A percentile compares a stretch with the other conserved stretches of the same genome.
phyloP scores from a whole-genome alignment of 2,329 filamentous ascomycete species.

The Pseudodiploospora longispora region DNA sequence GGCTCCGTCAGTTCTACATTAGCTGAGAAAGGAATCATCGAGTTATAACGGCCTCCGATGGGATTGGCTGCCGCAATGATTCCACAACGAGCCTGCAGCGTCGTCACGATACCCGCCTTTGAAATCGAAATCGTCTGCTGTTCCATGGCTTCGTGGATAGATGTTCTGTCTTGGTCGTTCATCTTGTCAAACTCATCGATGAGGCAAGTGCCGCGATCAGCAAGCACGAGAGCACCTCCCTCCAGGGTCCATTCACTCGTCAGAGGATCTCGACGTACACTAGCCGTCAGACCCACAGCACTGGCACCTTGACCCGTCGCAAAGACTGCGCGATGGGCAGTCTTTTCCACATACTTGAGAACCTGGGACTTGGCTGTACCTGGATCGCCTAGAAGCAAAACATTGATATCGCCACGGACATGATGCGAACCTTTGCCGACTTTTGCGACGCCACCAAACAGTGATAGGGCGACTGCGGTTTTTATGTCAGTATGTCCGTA shows the following conservation, averaged over 20 bases:
- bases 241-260: constrained; percentile 97
- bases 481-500: constrained; percentile 97
- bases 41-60: constrained; percentile 92
- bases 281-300: constrained; percentile 94
- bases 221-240: constrained; percentile 88
- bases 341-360: constrained; percentile 96
- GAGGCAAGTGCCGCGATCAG: constrained; percentile 87
- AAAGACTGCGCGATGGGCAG: constrained; percentile 92
- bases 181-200: constrained; percentile 99
- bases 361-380: constrained; percentile 98
- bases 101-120: constrained; percentile 97
- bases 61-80: constrained; percentile 97
- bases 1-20: constrained; percentile 97
- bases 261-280: constrained; percentile 87
- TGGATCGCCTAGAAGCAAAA: constrained; percentile 89
- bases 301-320: constrained; percentile 95
- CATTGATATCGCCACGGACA: constrained; percentile 96
- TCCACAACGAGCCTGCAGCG: constrained; percentile 87
- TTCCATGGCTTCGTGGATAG: constrained; percentile 99
- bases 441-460: constrained; percentile 94
- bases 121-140: constrained; percentile 99
- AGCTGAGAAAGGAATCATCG: constrained; percentile 87
- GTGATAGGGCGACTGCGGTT: constrained; percentile 85
- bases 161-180: constrained; percentile 97
- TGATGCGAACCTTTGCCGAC: constrained; percentile 79